Percentiles rank a stretch among this genome's conserved stretches.
These are phyloP conservation scores for Aspergillus costaricaensis DNA, from an alignment of 2,329 filamentous ascomycete genomes.

Conservation along the genomic window DNA sequence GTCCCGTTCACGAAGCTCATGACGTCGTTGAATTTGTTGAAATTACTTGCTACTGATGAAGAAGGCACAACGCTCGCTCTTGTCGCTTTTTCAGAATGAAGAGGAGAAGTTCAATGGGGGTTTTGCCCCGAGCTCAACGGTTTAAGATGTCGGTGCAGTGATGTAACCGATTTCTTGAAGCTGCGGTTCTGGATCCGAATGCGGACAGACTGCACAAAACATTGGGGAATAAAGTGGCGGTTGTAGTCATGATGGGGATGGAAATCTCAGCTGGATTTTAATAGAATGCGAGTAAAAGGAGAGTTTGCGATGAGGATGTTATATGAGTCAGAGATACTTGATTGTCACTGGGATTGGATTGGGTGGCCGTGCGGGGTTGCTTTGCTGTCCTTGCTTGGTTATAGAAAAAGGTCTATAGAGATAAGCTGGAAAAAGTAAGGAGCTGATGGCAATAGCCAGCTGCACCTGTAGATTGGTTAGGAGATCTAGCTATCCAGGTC, in stretches of 20 bases:
- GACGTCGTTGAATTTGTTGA: neutral
- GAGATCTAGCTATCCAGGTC: neutral
- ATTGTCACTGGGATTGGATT: neutral
- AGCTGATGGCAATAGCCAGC: no score
- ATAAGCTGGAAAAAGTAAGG: no score
- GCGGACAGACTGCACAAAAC: neutral
- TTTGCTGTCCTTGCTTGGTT: no score
- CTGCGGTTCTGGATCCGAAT: neutral
- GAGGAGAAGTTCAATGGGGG: conserved; percentile 9
- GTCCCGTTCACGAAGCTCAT: conserved; percentile 1
- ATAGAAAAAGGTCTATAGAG: no score
- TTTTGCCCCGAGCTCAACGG: neutral
- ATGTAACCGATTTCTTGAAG: neutral
- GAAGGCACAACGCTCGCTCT: no score
- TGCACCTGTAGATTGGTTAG: no score
- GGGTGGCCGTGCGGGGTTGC: neutral
- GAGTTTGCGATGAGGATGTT: no score
- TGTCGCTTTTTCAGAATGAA: conserved; percentile 3
- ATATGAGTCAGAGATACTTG: no score
- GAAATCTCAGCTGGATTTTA: neutral
- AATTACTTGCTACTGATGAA: neutral
- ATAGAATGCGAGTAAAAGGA: no score
- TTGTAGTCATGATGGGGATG: neutral
- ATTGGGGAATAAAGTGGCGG: neutral
- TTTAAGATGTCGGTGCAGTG: neutral